A percentile compares a stretch with the other conserved stretches of the same genome.
Conservation (phyloP, 2,329 filamentous ascomycete species). For the Triangularia setosa region DNA sequence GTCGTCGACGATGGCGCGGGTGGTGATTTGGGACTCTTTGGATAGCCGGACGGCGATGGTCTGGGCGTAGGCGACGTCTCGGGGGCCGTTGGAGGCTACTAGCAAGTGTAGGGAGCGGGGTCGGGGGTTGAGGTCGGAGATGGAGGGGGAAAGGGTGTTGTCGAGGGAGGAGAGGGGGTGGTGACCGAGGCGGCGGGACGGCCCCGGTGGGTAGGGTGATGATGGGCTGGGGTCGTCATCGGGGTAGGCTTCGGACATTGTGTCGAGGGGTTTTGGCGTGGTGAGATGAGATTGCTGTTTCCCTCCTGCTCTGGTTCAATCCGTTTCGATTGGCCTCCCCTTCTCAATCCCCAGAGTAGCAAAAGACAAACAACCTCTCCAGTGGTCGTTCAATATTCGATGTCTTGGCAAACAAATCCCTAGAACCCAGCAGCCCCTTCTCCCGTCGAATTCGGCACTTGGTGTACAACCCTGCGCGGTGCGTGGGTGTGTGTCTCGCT, state of each 20-base stretch:
- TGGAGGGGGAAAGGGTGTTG: background rate
- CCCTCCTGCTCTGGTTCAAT: too few species aligned
- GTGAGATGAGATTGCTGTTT: too few species aligned
- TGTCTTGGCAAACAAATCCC: background rate
- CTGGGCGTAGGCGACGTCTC: conserved; percentile 63
- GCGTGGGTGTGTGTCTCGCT: too few species aligned
- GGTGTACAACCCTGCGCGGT: too few species aligned
- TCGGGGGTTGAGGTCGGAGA: conserved; percentile 34
- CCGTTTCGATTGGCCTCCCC: too few species aligned
- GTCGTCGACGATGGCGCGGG: conserved; percentile 61
- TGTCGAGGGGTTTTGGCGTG: background rate
- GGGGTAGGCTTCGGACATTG: conserved; percentile 4
- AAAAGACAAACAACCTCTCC: too few species aligned
- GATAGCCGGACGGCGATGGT: conserved; percentile 64
- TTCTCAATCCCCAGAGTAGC: too few species aligned
- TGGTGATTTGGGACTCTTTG: conserved; percentile 59
- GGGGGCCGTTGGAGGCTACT: conserved; percentile 61
- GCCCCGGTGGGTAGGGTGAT: background rate
- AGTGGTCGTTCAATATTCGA: background rate
- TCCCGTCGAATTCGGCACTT: too few species aligned
- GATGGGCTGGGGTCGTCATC: background rate
- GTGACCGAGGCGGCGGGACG: background rate
- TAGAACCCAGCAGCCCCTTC: background rate
- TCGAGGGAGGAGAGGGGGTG: background rate
- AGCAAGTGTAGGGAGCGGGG: conserved; percentile 54